phyloP scores from a whole-genome alignment of 2,329 filamentous ascomycete species.

The Nothopassalora personata region DNA sequence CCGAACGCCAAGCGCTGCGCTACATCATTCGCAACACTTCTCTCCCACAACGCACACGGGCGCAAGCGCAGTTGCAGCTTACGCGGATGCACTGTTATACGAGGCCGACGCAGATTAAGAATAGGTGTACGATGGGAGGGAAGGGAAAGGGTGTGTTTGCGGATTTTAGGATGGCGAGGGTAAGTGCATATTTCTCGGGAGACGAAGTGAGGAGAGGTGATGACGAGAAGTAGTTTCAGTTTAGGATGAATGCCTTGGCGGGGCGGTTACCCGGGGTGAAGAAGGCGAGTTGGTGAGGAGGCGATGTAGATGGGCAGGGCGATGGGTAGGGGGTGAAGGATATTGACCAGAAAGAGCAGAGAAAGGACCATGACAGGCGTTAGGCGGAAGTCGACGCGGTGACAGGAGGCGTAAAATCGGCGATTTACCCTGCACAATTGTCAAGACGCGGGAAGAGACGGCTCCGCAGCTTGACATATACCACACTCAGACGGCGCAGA shows the following conservation, averaged over 20 bases:
- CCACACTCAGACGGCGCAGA: too few relatives aligned
- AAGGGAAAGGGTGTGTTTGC: conserved; percentile 83
- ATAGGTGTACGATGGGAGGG: conserved; percentile 88
- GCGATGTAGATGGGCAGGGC: neutral
- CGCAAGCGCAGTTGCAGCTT: conserved; percentile 87
- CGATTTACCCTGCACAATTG: too few relatives aligned
- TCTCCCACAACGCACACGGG: conserved; percentile 73
- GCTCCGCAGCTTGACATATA: too few relatives aligned
- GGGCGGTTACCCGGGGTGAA: conserved; percentile 86
- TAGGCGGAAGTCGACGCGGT: too few relatives aligned
- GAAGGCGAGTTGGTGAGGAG: conserved; percentile 82
- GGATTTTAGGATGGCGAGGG: conserved; percentile 86
- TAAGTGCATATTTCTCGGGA: conserved; percentile 45
- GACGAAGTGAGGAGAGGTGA: conserved; percentile 5
- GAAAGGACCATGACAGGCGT: neutral
- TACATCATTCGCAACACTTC: conserved; percentile 93
- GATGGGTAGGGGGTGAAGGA: neutral
- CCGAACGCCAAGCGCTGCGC: conserved; percentile 74
- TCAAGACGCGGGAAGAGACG: too few relatives aligned
- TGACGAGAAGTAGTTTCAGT: conserved; percentile 65
- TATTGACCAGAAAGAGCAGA: neutral
- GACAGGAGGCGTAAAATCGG: too few relatives aligned
- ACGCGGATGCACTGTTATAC: conserved; percentile 96
- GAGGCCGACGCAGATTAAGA: conserved; percentile 85
- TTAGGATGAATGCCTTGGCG: conserved; percentile 79